A percentile compares a stretch with the other conserved stretches of the same genome.
Conservation (phyloP, 2,329 filamentous ascomycete genomes). For the Stachybotrys chlorohalonatus region DNA sequence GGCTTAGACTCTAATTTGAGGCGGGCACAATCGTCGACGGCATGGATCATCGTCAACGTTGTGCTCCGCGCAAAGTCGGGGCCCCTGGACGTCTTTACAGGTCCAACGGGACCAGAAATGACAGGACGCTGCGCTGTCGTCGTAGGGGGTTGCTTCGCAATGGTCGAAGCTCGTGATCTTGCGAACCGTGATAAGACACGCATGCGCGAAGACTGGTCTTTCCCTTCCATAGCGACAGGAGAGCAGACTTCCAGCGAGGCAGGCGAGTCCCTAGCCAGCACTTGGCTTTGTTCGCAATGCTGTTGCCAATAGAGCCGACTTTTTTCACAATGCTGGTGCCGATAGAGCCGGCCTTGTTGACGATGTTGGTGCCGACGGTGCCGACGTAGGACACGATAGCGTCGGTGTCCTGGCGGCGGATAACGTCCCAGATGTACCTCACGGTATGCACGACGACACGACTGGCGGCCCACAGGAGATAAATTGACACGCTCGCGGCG, state of each 20-base stretch:
- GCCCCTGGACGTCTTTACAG: slow-evolving; percentile 26
- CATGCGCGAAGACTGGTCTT: neutral
- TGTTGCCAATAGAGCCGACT: too few relatives aligned
- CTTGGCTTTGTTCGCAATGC: neutral
- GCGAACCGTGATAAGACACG: neutral
- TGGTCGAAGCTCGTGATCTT: neutral
- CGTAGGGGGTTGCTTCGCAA: neutral
- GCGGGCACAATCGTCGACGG: slow-evolving; percentile 23
- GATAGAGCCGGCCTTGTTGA: neutral
- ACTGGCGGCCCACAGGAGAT: neutral
- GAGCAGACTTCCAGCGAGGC: neutral
- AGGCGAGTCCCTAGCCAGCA: neutral
- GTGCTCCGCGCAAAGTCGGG: slow-evolving; percentile 24
- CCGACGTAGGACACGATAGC: neutral
- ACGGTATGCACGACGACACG: neutral
- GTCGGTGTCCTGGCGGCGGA: neutral
- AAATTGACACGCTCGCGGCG: neutral
- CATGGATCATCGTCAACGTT: slow-evolving; percentile 22
- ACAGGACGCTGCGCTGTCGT: slow-evolving; percentile 9
- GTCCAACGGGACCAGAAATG: slow-evolving; percentile 28
- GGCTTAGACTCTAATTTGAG: neutral
- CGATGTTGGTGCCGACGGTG: neutral
- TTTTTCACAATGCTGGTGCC: neutral
- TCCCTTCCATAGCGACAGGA: neutral
- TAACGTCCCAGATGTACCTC: neutral